Percentiles rank a stretch among this genome's conserved stretches.
These are phyloP conservation scores for Gloeostereum incarnatum DNA, from an alignment of 768 basidiomycete genomes.

Conservation along the genomic window DNA sequence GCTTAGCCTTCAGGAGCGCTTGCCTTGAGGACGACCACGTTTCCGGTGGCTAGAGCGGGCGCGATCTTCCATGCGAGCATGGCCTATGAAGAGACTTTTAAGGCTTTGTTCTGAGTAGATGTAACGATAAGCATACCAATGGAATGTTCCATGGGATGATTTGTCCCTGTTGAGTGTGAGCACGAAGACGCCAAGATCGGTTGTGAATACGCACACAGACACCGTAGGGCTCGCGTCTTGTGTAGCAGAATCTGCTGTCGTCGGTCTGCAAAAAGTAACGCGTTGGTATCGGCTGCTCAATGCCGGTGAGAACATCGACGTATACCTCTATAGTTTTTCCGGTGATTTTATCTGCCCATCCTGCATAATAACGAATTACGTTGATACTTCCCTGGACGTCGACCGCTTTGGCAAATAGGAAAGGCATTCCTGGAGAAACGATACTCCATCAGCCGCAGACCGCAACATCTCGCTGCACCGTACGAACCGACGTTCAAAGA, in stretches of 20 bases:
- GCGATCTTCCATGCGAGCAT: conserved; percentile 57
- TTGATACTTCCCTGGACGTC: conserved; percentile 20
- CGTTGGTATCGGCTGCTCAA: background rate
- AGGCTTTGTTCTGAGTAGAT: conserved; percentile 29
- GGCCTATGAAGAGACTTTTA: conserved; percentile 10
- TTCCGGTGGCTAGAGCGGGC: conserved; percentile 57
- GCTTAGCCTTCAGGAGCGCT: background rate
- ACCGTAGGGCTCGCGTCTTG: conserved; percentile 53
- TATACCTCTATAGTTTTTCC: conserved; percentile 46
- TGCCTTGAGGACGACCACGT: conserved; percentile 41
- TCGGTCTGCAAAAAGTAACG: conserved; percentile 16
- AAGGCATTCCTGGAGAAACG: conserved; percentile 18
- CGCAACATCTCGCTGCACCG: too few species aligned
- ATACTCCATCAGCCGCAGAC: background rate
- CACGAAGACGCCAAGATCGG: background rate
- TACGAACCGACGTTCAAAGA: conserved; percentile 31
- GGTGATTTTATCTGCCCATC: conserved; percentile 67
- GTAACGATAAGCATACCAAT: conserved; percentile 6
- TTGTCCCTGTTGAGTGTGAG: conserved; percentile 17
- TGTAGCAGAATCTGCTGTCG: conserved; percentile 40
- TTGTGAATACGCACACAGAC: conserved; percentile 22
- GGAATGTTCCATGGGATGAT: conserved; percentile 56
- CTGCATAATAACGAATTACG: conserved; percentile 58
- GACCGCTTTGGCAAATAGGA: conserved; percentile 8
- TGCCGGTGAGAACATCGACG: background rate